Percentiles rank a stretch among this genome's conserved stretches.
phyloP scores from a whole-genome alignment of 2,329 filamentous ascomycete genomes.

The Penicillium fuscoglaucum region DNA sequence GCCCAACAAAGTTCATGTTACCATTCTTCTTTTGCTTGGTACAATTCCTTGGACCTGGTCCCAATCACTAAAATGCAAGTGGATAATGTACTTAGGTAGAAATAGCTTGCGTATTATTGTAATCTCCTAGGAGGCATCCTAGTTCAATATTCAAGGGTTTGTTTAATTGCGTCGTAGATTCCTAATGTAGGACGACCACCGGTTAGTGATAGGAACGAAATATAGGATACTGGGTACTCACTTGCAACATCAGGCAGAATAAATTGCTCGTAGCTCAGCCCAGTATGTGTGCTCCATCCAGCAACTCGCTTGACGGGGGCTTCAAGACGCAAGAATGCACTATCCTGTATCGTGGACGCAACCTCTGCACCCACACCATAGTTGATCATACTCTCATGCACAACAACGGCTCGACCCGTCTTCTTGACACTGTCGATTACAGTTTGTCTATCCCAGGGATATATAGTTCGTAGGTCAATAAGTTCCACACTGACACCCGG shows the following conservation, averaged over 20 bases:
- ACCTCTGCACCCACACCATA: constrained; percentile 87
- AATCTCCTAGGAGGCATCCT: neutral
- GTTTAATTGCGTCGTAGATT: constrained; percentile 39
- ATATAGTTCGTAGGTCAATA: constrained; percentile 83
- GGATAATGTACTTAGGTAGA: neutral
- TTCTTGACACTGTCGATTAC: constrained; percentile 81
- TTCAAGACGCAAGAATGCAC: constrained; percentile 79
- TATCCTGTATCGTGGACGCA: constrained; percentile 82
- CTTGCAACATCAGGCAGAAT: constrained; percentile 82
- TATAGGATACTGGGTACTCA: constrained; percentile 55
- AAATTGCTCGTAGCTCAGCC: constrained; percentile 75
- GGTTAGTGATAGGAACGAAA: neutral
- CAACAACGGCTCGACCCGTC: constrained; percentile 81
- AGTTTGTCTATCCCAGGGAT: constrained; percentile 85
- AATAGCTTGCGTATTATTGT: neutral
- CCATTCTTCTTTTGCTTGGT: neutral
- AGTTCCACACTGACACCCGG: constrained; percentile 73
- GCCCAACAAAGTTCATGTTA: neutral
- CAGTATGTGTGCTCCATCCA: constrained; percentile 85
- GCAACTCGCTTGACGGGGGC: constrained; percentile 82
- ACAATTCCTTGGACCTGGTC: neutral
- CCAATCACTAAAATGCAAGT: too few relatives aligned
- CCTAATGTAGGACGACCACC: neutral
- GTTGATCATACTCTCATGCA: constrained; percentile 91
- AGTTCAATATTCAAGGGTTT: constrained; percentile 62